Base-by-base conservation (phyloP, 495 filamentous ascomycete species). In the Aspergillus leporis region DNA sequence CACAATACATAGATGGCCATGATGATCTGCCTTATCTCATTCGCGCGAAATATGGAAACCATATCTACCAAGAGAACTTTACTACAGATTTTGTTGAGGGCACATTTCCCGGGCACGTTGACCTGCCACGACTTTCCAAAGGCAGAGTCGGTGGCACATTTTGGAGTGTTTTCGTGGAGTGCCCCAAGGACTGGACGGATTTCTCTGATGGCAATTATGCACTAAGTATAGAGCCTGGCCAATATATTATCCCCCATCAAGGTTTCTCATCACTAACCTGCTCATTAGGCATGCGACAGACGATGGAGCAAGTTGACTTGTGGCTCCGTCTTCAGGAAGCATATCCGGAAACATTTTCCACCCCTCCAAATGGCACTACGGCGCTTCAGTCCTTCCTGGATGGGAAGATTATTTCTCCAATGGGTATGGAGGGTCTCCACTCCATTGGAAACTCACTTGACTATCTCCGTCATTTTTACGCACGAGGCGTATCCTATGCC, bases 341-440 rank as follows among this genome's bases (percentile, higher is more conserved):
- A 31, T 94, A 93, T 66, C 90, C 91, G 0, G 66, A 83, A 7
- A 74, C 85, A 60, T 92, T 97, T 74, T 79, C 83, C 0, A 72
- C 82, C 0, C 69, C 80, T 0, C 67, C 84, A 2, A 83, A 85
- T 68, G 78, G 79, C 67, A 76, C 70, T 36, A 80, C 81, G 0
- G 88, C 91, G 6, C 59, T 85, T 14, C 67, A 78, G 0, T 83
- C 81, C 16, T 92, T 90, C 70, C 71, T 73, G 21, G 69, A 81
- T 47, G 80, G 81, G 60, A 82, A 81, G 55, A 78, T 88, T 52
- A 85, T 88, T 60, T 86, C 84, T 4, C 91, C 92, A 8, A 72
- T 93, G 14, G 90, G 87, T 14, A 90, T 97, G 25, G 94, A 98
- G 74, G 94, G 94, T 4, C 83, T 98, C 1, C 94, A 98, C 69